A percentile compares a stretch with the other conserved stretches of the same genome.
phyloP scores from a whole-genome alignment of 2,329 filamentous ascomycete species.

The Botrytis paeoniae region DNA sequence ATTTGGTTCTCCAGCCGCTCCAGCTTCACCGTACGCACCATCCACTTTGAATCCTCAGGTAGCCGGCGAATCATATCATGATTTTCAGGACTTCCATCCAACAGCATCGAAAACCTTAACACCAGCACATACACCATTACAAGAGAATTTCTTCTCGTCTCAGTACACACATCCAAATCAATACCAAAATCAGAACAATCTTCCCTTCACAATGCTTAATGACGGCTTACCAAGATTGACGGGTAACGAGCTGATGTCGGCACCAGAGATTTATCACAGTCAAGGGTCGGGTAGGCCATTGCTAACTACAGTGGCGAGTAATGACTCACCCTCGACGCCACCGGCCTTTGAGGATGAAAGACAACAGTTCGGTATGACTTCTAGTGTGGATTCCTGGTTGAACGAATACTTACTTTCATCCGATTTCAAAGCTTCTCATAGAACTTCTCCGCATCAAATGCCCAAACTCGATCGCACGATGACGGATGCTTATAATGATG shows the following conservation, averaged over 20 bases:
- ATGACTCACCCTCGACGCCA: constrained; percentile 60
- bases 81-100: constrained; percentile 38
- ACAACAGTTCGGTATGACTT: constrained; percentile 54
- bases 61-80: constrained; percentile 46
- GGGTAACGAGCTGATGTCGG: constrained; percentile 34
- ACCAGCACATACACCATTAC: constrained; percentile 37
- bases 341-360: constrained; percentile 50
- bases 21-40: constrained; percentile 55
- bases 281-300: constrained; percentile 39
- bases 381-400: constrained; percentile 46
- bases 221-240: constrained; percentile 30
- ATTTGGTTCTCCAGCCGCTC: constrained; percentile 54
- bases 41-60: constrained; percentile 58
- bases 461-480: constrained; percentile 84
- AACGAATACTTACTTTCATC: constrained; percentile 65
- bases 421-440: constrained; percentile 46
- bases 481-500: constrained; percentile 80
- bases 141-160: constrained; percentile 35
- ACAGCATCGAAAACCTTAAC: constrained; percentile 37
- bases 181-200: constrained; percentile 32
- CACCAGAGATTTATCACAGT: constrained; percentile 22
- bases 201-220: constrained; percentile 32
- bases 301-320: constrained; percentile 58
- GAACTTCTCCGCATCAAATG: constrained; percentile 46
- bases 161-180: constrained; percentile 41